Evolutionary conservation across 345 rosid genomes (phyloP).

Genomic region (Anacardium occidentale): DNA sequence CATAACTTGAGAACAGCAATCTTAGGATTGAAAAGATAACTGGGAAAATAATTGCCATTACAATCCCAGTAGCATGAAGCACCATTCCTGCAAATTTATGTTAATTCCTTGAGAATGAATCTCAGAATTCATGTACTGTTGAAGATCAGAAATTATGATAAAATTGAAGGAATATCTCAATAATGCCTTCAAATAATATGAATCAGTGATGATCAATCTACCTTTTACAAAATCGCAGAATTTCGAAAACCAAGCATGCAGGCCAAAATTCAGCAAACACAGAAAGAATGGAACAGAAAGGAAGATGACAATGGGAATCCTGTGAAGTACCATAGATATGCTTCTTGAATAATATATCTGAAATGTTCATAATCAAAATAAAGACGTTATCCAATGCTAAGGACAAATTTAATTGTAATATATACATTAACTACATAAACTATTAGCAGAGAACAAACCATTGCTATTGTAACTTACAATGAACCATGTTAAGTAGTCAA

Average conservation of each 20-base stretch:
- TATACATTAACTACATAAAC: constrained; percentile 12
- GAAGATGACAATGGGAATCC: constrained; percentile 63
- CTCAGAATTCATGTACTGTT: background rate
- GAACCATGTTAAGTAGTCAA: constrained; percentile 82
- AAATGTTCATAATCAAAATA: constrained; percentile 29
- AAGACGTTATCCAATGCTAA: constrained; percentile 13
- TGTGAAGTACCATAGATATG: constrained; percentile 67
- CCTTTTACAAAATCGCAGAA: constrained; percentile 73
- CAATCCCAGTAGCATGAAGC: constrained; percentile 59
- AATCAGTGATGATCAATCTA: constrained; percentile 24
- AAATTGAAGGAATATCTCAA: background rate
- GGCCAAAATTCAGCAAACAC: constrained; percentile 45
- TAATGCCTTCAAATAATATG: constrained; percentile 1
- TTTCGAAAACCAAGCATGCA: constrained; percentile 45
- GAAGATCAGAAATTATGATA: background rate
- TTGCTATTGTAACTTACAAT: constrained; percentile 46
- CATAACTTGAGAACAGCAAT: constrained; percentile 59
- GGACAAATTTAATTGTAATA: background rate
- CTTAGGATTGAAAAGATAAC: constrained; percentile 67
- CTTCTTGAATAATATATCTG: constrained; percentile 83
- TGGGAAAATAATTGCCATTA: constrained; percentile 72
- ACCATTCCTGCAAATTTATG: constrained; percentile 57
- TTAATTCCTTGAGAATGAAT: constrained; percentile 20
- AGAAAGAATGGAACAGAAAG: constrained; percentile 59
- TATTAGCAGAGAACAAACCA: constrained; percentile 5